Percentiles rank a stretch among this genome's conserved stretches.
Conservation (phyloP, 108 stramenopile genomes). For the Cylindrotheca closterium region DNA sequence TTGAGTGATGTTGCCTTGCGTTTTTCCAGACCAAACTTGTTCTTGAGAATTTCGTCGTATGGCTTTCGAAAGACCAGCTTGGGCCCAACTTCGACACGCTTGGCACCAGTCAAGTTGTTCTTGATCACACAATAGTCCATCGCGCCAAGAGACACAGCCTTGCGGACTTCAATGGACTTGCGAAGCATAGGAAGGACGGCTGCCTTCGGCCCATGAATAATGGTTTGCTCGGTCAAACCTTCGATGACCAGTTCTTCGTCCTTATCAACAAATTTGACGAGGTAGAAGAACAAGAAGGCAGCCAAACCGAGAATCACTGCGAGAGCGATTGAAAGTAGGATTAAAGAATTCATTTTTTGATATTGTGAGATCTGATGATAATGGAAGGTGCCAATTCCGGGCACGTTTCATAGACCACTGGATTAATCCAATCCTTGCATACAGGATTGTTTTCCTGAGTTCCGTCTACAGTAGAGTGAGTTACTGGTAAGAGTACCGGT, state of each 20-base stretch:
- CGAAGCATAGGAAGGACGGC: conserved; percentile 1
- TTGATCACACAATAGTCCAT: conserved; percentile 17
- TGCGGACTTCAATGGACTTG: not conserved
- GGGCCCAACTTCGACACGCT: conserved; percentile 9
- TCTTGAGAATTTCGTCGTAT: conserved; percentile 1
- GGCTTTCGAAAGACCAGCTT: conserved; percentile 2
- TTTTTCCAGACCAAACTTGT: not conserved
- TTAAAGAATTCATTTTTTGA: too few relatives aligned
- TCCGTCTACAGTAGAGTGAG: too few relatives aligned
- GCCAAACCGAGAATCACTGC: too few relatives aligned
- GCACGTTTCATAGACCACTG: too few relatives aligned
- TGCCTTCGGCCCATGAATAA: conserved; percentile 5
- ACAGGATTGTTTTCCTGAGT: too few relatives aligned
- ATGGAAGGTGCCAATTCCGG: too few relatives aligned
- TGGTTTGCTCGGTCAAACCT: conserved; percentile 10
- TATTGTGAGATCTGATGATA: too few relatives aligned
- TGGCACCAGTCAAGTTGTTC: conserved; percentile 7
- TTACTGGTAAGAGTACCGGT: too few relatives aligned
- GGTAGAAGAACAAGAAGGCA: not conserved
- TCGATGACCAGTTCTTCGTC: conserved; percentile 20
- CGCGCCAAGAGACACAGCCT: conserved; percentile 10
- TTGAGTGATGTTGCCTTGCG: conserved; percentile 15
- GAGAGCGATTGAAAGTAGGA: too few relatives aligned
- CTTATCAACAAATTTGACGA: conserved; percentile 17
- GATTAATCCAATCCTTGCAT: too few relatives aligned